Conservation (phyloP, 345 rosid species). For the Odontarrhena argentea region DNA sequence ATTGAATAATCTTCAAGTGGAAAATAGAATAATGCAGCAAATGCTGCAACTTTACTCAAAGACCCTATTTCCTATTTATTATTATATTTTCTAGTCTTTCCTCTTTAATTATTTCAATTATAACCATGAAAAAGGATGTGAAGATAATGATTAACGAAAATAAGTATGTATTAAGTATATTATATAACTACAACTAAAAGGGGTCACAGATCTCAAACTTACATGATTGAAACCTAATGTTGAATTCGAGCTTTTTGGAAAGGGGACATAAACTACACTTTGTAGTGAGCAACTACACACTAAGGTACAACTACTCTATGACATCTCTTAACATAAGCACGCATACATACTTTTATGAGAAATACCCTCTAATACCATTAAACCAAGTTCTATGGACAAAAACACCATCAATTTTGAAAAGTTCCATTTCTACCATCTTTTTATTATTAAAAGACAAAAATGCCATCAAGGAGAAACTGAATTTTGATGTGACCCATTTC, state of each 20-base stretch:
- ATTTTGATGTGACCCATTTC: slow-evolving; percentile 79
- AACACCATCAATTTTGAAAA: too few relatives aligned
- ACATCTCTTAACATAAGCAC: slow-evolving; percentile 14
- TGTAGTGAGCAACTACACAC: slow-evolving; percentile 39
- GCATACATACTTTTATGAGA: background rate
- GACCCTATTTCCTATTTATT: slow-evolving; percentile 12
- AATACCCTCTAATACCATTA: too few relatives aligned
- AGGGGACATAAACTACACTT: slow-evolving; percentile 39
- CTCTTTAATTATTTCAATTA: slow-evolving; percentile 15
- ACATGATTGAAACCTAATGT: slow-evolving; percentile 44
- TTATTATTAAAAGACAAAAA: too few relatives aligned
- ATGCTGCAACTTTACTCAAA: slow-evolving; percentile 45
- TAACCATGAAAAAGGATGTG: slow-evolving; percentile 31
- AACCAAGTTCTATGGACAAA: too few relatives aligned
- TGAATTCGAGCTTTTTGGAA: slow-evolving; percentile 40
- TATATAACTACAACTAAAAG: slow-evolving; percentile 12
- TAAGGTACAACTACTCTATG: slow-evolving; percentile 29
- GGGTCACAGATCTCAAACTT: slow-evolving; percentile 38
- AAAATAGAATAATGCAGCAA: slow-evolving; percentile 35
- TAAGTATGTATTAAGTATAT: slow-evolving; percentile 9
- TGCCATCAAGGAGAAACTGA: too few relatives aligned
- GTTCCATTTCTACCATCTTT: too few relatives aligned
- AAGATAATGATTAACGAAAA: slow-evolving; percentile 35
- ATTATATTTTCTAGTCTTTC: slow-evolving; percentile 21
- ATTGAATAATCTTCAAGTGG: slow-evolving; percentile 44